phyloP scores from a whole-genome alignment of 305 asterid genomes.

The Fraxinus ornus region DNA sequence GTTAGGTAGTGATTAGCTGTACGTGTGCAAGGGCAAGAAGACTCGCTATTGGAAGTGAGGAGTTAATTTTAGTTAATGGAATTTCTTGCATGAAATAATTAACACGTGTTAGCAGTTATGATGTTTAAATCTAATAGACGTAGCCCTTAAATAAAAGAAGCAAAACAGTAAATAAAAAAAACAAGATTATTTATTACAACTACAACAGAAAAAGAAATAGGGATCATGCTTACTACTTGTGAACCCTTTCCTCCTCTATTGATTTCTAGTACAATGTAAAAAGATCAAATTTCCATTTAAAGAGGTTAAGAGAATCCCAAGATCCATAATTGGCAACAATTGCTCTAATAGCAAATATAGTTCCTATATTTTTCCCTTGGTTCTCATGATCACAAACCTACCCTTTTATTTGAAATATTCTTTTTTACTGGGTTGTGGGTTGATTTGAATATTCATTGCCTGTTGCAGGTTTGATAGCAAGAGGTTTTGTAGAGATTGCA shows the following conservation, averaged over 20 bases:
- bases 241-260: background rate
- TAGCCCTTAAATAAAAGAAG: background rate
- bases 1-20: background rate
- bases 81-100: background rate
- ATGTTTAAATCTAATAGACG: background rate
- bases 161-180: background rate
- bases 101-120: background rate
- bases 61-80: background rate
- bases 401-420: background rate
- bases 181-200: background rate
- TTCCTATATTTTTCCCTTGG: background rate
- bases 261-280: background rate
- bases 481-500: slow-evolving; percentile 98
- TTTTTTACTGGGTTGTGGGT: background rate
- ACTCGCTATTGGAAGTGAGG: background rate
- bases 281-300: background rate
- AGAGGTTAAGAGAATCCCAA: background rate
- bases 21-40: background rate
- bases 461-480: slow-evolving; percentile 90
- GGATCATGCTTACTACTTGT: background rate
- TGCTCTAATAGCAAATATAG: background rate
- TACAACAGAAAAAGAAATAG: background rate
- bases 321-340: background rate
- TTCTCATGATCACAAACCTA: background rate
- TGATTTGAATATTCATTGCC: background rate